phyloP scores from a whole-genome alignment of 2,329 filamentous ascomycete species.

The Aspergillus jensenii region DNA sequence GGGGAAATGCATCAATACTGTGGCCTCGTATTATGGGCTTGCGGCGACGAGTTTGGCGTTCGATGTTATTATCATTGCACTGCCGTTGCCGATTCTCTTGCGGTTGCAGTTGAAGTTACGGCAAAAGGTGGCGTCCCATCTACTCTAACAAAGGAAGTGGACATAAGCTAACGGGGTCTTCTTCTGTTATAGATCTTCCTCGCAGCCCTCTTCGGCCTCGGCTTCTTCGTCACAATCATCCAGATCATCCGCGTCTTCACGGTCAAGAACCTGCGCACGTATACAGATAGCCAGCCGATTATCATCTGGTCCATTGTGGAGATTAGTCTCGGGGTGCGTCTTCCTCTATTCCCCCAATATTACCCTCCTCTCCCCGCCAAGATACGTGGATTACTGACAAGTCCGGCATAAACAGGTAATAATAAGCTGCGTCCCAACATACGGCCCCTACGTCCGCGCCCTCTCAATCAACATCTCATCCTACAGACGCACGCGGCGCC shows the following conservation, averaged over 20 bases:
- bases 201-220: constrained; percentile 47
- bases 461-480: constrained; percentile 20
- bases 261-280: constrained; percentile 46
- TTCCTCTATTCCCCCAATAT: too few relatives aligned
- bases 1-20: constrained; percentile 40
- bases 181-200: constrained; percentile 37
- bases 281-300: constrained; percentile 45
- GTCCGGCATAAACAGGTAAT: constrained; percentile 25
- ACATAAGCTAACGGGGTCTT: background rate
- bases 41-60: constrained; percentile 25
- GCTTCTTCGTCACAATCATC: constrained; percentile 53
- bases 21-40: constrained; percentile 46
- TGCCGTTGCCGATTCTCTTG: constrained; percentile 25
- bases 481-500: constrained; percentile 10
- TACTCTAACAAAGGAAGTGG: too few relatives aligned
- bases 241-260: constrained; percentile 54
- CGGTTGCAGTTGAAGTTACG: constrained; percentile 15
- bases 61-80: constrained; percentile 24
- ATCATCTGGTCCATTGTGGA: constrained; percentile 51
- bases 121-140: constrained; percentile 15
- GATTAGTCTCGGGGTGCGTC: constrained; percentile 41
- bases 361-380: too few relatives aligned
- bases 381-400: background rate
- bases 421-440: constrained; percentile 44
- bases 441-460: constrained; percentile 41